Evolutionary conservation across 306 rosid species (phyloP).

Genomic region (Rosa chinensis): DNA sequence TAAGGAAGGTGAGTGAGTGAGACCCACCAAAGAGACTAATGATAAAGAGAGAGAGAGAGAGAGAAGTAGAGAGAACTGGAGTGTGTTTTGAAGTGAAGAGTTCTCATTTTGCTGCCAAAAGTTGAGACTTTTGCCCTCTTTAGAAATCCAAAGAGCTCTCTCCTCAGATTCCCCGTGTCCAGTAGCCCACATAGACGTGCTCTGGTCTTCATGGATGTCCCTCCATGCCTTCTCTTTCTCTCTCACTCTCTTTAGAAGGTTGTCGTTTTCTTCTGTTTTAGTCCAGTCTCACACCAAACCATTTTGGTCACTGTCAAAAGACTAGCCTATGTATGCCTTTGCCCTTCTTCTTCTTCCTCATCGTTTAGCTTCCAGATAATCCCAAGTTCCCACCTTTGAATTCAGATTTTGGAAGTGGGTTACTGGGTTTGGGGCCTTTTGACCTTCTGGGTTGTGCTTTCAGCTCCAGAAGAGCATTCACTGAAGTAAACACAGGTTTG

Average conservation of each 20-base stretch:
- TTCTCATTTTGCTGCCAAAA: slow-evolving; percentile 38
- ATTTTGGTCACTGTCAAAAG: slow-evolving; percentile 30
- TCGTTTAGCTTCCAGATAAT: slow-evolving; percentile 27
- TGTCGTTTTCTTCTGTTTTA: slow-evolving; percentile 50
- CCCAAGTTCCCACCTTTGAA: slow-evolving; percentile 28
- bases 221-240: slow-evolving; percentile 17
- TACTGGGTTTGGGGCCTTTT: slow-evolving; percentile 22
- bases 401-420: slow-evolving; percentile 22
- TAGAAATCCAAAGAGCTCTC: slow-evolving; percentile 13
- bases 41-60: neutral
- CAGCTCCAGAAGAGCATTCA: slow-evolving; percentile 24
- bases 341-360: slow-evolving; percentile 17
- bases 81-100: slow-evolving; percentile 7
- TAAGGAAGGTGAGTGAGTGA: neutral
- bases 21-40: slow-evolving; percentile 20
- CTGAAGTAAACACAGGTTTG: slow-evolving; percentile 14
- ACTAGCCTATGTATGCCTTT: slow-evolving; percentile 32
- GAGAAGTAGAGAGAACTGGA: neutral
- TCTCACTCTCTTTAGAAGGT: neutral
- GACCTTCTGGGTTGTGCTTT: slow-evolving; percentile 22
- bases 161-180: slow-evolving; percentile 38
- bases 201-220: slow-evolving; percentile 36
- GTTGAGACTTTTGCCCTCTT: slow-evolving; percentile 23
- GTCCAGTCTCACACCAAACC: slow-evolving; percentile 59
- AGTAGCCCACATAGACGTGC: slow-evolving; percentile 41